A percentile compares a stretch with the other conserved stretches of the same genome.
These are phyloP conservation scores for Grammothele lineata DNA, from an alignment of 768 basidiomycete genomes.

Conservation along the genomic window DNA sequence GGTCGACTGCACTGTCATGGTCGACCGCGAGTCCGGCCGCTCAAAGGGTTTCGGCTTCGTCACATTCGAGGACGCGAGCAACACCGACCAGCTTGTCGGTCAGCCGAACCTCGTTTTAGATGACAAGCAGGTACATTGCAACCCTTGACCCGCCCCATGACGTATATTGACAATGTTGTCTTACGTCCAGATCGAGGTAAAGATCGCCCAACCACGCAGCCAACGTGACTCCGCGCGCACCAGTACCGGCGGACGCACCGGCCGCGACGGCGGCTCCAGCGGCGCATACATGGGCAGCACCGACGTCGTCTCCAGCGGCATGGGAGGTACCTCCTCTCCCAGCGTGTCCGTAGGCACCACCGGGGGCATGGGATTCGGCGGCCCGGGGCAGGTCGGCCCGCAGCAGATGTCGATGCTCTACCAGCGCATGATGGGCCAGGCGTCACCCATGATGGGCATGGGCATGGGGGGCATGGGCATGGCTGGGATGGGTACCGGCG, in stretches of 20 bases:
- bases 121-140: conserved; percentile 74
- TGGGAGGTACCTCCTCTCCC: conserved; percentile 13
- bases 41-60: conserved; percentile 98
- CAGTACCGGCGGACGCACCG: not conserved
- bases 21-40: conserved; percentile 88
- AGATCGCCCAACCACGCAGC: conserved; percentile 86
- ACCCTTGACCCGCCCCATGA: not conserved
- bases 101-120: conserved; percentile 85
- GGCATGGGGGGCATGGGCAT: conserved; percentile 30
- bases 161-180: too few relatives aligned
- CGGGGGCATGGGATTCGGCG: conserved; percentile 21
- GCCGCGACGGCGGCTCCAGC: conserved; percentile 13
- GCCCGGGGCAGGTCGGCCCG: conserved; percentile 73
- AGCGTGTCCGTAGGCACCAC: conserved; percentile 9
- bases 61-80: conserved; percentile 85
- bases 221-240: conserved; percentile 52
- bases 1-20: conserved; percentile 96
- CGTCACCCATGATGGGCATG: conserved; percentile 23
- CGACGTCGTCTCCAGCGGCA: conserved; percentile 27
- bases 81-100: conserved; percentile 74
- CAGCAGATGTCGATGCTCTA: conserved; percentile 90
- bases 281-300: conserved; percentile 23
- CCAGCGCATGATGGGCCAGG: conserved; percentile 75
- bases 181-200: conserved; percentile 79
- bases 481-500: conserved; percentile 27